phyloP scores from a whole-genome alignment of 441 rosid species.

The Populus hybrid region DNA sequence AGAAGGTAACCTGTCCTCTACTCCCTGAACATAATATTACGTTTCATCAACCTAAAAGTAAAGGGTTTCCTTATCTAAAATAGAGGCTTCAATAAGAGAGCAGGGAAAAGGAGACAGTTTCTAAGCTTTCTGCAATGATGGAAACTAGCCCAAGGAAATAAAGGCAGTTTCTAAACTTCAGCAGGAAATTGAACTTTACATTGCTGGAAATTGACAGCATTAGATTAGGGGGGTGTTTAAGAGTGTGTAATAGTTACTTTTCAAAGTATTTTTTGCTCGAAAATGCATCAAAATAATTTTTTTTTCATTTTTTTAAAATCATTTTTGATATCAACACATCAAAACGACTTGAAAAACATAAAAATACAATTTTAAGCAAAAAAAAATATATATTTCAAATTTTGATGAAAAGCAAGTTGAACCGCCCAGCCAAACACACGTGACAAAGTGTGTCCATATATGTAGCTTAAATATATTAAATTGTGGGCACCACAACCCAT shows the following conservation, averaged over 20 bases:
- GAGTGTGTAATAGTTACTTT: too few species aligned
- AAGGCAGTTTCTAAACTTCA: conserved; percentile 1
- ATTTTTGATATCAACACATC: too few species aligned
- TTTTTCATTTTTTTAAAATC: too few species aligned
- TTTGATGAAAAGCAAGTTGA: too few species aligned
- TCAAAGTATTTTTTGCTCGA: too few species aligned
- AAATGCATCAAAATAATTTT: too few species aligned
- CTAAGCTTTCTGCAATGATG: not conserved
- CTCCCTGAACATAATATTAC: conserved; percentile 51
- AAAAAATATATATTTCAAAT: too few species aligned
- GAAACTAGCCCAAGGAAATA: not conserved
- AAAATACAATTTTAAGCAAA: too few species aligned
- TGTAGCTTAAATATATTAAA: not conserved
- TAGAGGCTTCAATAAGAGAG: not conserved
- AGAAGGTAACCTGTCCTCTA: conserved; percentile 86
- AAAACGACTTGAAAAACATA: too few species aligned
- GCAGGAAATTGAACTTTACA: not conserved
- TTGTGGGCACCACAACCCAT: not conserved
- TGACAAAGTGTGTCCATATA: not conserved
- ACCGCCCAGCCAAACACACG: too few species aligned
- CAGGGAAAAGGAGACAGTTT: not conserved
- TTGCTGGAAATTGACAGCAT: not conserved
- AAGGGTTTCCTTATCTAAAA: not conserved
- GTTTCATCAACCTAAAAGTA: conserved; percentile 9
- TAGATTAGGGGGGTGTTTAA: not conserved